phyloP scores from a whole-genome alignment of 768 basidiomycete genomes.

The Rhizopogon vinicolor region DNA sequence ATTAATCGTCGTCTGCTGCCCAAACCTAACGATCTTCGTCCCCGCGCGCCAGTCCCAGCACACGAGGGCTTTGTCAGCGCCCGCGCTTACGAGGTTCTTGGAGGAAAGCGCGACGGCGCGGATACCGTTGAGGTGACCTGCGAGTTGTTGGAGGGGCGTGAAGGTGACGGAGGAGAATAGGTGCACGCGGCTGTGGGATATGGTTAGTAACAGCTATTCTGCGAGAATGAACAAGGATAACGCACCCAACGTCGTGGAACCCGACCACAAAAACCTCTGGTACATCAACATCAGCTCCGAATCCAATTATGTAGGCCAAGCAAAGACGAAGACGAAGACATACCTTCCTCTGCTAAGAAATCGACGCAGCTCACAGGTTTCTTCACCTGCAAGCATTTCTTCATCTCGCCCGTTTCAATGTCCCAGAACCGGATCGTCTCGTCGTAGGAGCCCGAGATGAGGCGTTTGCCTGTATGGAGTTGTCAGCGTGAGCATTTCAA shows the following conservation, averaged over 20 bases:
- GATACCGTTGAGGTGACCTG: constrained; percentile 85
- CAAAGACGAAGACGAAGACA: constrained; percentile 6
- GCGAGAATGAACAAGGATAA: background rate
- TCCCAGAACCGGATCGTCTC: constrained; percentile 95
- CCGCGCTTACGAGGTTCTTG: constrained; percentile 81
- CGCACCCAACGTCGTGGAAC: constrained; percentile 88
- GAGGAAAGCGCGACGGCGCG: constrained; percentile 85
- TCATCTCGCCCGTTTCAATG: constrained; percentile 58
- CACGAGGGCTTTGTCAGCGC: constrained; percentile 68
- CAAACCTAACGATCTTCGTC: constrained; percentile 84
- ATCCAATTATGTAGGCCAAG: background rate
- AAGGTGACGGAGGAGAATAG: constrained; percentile 85
- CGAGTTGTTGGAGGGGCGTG: constrained; percentile 76
- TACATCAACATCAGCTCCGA: constrained; percentile 3
- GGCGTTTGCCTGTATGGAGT: constrained; percentile 48
- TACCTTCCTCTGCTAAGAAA: constrained; percentile 77
- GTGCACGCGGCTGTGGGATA: constrained; percentile 67
- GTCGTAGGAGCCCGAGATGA: constrained; percentile 89
- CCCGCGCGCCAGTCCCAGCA: constrained; percentile 92
- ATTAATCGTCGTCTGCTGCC: constrained; percentile 90
- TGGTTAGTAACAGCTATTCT: background rate
- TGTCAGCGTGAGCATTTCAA: background rate
- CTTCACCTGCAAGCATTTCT: constrained; percentile 78
- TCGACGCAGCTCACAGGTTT: constrained; percentile 91
- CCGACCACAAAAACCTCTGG: constrained; percentile 88